Percentiles rank a stretch among this genome's conserved stretches.
Evolutionary conservation across 2,329 filamentous ascomycete genomes (phyloP).

Genomic region (Pseudogymnoascus sp.): DNA sequence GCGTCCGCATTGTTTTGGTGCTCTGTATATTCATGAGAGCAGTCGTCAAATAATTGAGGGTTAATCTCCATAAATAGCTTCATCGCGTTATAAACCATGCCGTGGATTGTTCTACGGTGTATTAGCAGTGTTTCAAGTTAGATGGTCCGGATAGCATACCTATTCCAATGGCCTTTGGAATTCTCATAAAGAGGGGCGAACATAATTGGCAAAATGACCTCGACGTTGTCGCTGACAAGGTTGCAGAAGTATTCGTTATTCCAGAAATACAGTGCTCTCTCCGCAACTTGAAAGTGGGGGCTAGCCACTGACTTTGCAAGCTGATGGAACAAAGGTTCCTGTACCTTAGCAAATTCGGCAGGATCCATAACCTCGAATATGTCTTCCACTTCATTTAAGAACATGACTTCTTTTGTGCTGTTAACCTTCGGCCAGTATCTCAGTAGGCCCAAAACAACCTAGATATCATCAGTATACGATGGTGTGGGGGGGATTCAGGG

Average conservation of each 20-base stretch:
- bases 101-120: slow-evolving; percentile 76
- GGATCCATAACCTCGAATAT: slow-evolving; percentile 99
- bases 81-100: slow-evolving; percentile 99
- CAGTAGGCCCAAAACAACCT: slow-evolving; percentile 88
- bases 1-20: slow-evolving; percentile 87
- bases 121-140: slow-evolving; percentile 25
- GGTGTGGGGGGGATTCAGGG: background rate
- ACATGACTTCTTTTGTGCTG: slow-evolving; percentile 99
- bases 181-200: slow-evolving; percentile 98
- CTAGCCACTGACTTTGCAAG: slow-evolving; percentile 96
- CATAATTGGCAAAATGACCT: slow-evolving; percentile 98
- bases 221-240: slow-evolving; percentile 95
- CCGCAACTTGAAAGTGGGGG: slow-evolving; percentile 97
- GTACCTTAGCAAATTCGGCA: slow-evolving; percentile 95
- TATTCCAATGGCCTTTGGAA: slow-evolving; percentile 98
- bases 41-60: slow-evolving; percentile 95
- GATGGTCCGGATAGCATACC: slow-evolving; percentile 47
- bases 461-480: slow-evolving; percentile 10
- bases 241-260: slow-evolving; percentile 99
- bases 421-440: slow-evolving; percentile 99
- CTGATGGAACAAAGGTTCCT: slow-evolving; percentile 95
- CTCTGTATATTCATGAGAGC: slow-evolving; percentile 95
- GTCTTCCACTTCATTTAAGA: slow-evolving; percentile 96
- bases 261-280: slow-evolving; percentile 97
- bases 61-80: slow-evolving; percentile 99